Base-by-base conservation (phyloP, 2,329 filamentous ascomycete genomes). In the Escovopsis sp. region DNA sequence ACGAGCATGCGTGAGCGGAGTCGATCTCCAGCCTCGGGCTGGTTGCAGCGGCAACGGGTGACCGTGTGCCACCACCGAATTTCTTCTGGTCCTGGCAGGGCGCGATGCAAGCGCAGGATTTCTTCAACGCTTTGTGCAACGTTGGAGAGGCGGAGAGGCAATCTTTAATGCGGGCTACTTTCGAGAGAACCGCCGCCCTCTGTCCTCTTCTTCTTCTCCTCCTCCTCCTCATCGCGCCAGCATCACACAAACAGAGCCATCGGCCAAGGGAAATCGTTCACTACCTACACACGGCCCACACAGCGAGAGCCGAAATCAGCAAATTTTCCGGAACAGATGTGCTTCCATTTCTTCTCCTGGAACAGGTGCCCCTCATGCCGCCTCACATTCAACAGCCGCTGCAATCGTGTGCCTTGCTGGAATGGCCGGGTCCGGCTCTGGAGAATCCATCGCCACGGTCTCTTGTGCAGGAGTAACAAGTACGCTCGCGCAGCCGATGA, bases 1-100 rank as follows among this genome's bases (percentile, higher is more conserved):
- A 70, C 46, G 61, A 61, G 41, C 59, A 61, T 11, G 33, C 33
- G 9, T 41, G 32, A 41, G 38, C 23, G 26, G 23, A 11, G 19
- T 12, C 6, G 18, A 26, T 26, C 11, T 33, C 9, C 15, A 7
- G 10, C 28, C 28, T 23, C 33, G 30, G 4, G 15, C 4, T 33
- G 23, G 15, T 9, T 33, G 23, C 15, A 33, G 12, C 32, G 19
- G 38, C 33, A 15, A 28, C 28, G 11, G 11, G 12, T 23, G 6
- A 23, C 23, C 6, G 6, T 23, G 35, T 37, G 34, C n/a, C 8
- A 32, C 28, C 28, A 32, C 3, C 28, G 11, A 32, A 2, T 11
- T 32, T 2, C 28, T 11, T 32, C 8, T 9, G 7, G 8, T 32
- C 28, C 28, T 32, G 28, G 3, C 28, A 32, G 28, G 28, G 7